Evolutionary conservation across 805 yeast genomes (phyloP).

Genomic region (Hanseniaspora hatyaiensis): DNA sequence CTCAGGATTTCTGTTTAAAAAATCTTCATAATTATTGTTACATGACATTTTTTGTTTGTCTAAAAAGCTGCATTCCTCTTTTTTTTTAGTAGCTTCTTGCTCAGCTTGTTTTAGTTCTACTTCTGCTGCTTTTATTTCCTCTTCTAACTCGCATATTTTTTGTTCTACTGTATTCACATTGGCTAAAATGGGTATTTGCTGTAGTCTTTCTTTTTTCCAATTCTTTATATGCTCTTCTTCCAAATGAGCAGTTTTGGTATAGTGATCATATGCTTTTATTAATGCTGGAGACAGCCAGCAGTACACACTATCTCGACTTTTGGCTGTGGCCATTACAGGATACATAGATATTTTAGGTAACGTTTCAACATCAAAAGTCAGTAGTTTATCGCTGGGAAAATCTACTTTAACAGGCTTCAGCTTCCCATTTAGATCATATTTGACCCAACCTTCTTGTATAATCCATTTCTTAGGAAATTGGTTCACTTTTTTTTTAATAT

Average conservation of each 20-base stretch:
- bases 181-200: neutral
- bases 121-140: too few relatives aligned
- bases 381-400: slow-evolving; percentile 56
- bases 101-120: too few relatives aligned
- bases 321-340: slow-evolving; percentile 74
- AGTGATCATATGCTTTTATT: slow-evolving; percentile 20
- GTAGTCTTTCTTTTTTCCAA: slow-evolving; percentile 4
- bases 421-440: slow-evolving; percentile 40
- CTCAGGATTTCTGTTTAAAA: neutral
- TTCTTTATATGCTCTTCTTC: neutral
- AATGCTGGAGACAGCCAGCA: slow-evolving; percentile 88
- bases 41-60: neutral
- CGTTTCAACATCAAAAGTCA: slow-evolving; percentile 86
- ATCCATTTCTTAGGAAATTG: slow-evolving; percentile 43
- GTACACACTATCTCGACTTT: slow-evolving; percentile 72
- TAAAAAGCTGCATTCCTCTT: neutral
- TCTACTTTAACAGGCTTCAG: slow-evolving; percentile 43
- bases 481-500: slow-evolving; percentile 33
- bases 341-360: slow-evolving; percentile 62
- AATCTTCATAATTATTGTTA: neutral
- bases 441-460: slow-evolving; percentile 63
- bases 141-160: neutral
- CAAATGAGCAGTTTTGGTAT: slow-evolving; percentile 7
- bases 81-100: too few relatives aligned
- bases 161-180: neutral